Evolutionary conservation across 192 early-diverging fungal species (phyloP).

Genomic region (Mortierella claussenii): DNA sequence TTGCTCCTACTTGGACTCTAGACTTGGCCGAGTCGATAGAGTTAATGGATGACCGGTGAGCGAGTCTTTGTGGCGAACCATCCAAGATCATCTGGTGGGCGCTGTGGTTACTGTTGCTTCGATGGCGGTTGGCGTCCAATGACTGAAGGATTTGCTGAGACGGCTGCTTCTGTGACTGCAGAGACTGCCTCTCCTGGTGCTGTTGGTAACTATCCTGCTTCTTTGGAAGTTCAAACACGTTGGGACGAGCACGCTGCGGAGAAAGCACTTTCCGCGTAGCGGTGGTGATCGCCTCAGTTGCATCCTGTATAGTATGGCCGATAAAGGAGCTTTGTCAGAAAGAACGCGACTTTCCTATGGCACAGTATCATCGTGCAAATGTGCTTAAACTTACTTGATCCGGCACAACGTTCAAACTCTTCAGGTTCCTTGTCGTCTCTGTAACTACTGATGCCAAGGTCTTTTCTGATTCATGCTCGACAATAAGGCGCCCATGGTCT

Average conservation of each 20-base stretch:
- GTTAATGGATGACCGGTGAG: constrained; percentile 24
- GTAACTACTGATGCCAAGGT: not conserved
- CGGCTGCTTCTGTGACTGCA: constrained; percentile 5
- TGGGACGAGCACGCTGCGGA: constrained; percentile 9
- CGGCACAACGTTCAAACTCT: not conserved
- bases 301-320: not conserved
- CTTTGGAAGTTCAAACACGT: constrained; percentile 16
- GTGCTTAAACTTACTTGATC: constrained; percentile 23
- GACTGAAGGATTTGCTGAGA: too few relatives aligned
- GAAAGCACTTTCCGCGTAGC: constrained; percentile 20
- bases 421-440: not conserved
- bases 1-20: not conserved
- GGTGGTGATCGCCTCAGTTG: not conserved
- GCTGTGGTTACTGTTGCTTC: constrained; percentile 9
- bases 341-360: not conserved
- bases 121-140: not conserved
- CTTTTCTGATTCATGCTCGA: not conserved
- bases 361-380: not conserved
- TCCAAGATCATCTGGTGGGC: not conserved
- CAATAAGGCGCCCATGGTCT: not conserved
- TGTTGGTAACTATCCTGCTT: constrained; percentile 7
- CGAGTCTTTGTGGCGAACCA: not conserved
- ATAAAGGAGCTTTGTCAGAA: too few relatives aligned
- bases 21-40: constrained; percentile 42
- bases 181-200: too few relatives aligned